A percentile compares a stretch with the other conserved stretches of the same genome.
Conservation (phyloP, 805 yeast genomes). For the Cyberlindnera mrakii region DNA sequence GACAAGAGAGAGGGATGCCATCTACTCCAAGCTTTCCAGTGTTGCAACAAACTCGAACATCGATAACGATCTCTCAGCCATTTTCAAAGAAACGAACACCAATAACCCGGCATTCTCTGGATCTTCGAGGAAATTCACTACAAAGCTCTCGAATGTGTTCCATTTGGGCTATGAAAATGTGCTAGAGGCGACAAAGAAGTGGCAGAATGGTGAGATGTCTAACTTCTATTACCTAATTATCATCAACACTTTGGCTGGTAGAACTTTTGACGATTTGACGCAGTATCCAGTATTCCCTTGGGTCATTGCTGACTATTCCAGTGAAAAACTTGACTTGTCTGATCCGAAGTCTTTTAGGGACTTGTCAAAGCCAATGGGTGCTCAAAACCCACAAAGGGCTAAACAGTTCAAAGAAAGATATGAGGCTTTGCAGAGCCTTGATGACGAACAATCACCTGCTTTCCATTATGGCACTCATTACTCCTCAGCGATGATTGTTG, state of each 20-base stretch:
- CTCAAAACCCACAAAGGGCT: constrained; percentile 59
- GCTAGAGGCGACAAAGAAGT: constrained; percentile 53
- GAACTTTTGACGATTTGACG: constrained; percentile 83
- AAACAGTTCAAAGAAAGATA: constrained; percentile 62
- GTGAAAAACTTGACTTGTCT: constrained; percentile 59
- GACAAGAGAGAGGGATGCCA: constrained; percentile 46
- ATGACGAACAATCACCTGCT: constrained; percentile 59
- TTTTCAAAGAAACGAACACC: constrained; percentile 41
- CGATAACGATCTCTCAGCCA: constrained; percentile 50
- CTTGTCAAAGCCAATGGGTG: constrained; percentile 87
- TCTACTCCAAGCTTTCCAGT: constrained; percentile 43
- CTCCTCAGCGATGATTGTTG: constrained; percentile 89
- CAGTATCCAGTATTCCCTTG: constrained; percentile 92
- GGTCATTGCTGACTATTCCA: constrained; percentile 79
- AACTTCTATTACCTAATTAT: constrained; percentile 79
- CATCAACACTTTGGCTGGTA: constrained; percentile 77
- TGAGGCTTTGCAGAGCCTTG: constrained; percentile 58
- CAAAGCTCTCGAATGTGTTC: constrained; percentile 41
- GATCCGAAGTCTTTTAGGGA: constrained; percentile 66
- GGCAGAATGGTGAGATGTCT: constrained; percentile 76
- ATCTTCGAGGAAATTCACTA: constrained; percentile 29
- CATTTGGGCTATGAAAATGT: constrained; percentile 29
- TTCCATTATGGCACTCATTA: constrained; percentile 93
- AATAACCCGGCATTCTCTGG: constrained; percentile 29
- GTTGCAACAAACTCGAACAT: constrained; percentile 43